These are phyloP conservation scores for Claviceps monticola DNA, from an alignment of 2,329 filamentous ascomycete genomes.

Conservation along the genomic window DNA sequence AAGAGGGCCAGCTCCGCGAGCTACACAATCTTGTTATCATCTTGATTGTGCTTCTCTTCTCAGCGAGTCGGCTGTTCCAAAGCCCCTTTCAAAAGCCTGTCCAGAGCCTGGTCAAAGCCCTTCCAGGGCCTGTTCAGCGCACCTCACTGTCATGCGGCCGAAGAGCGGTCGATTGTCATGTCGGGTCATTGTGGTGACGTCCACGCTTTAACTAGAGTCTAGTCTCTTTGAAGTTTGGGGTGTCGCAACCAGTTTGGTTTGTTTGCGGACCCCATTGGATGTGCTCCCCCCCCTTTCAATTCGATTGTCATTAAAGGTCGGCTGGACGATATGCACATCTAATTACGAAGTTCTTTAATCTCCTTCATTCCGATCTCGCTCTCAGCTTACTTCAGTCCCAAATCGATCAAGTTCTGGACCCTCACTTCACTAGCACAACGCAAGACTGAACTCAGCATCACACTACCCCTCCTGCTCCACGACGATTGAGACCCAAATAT, in stretches of 20 bases:
- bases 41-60: background rate
- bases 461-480: background rate
- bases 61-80: too few species aligned
- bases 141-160: background rate
- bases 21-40: background rate
- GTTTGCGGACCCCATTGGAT: slow-evolving; percentile 1
- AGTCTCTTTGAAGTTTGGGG: background rate
- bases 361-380: background rate
- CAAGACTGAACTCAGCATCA: background rate
- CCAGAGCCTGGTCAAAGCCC: too few species aligned
- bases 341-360: background rate
- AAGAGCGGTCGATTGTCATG: background rate
- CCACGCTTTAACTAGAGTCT: background rate
- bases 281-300: background rate
- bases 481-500: background rate
- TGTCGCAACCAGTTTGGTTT: background rate
- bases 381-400: background rate
- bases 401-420: background rate
- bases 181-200: background rate
- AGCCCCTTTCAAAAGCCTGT: too few species aligned
- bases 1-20: background rate
- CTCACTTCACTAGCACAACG: background rate
- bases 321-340: background rate
- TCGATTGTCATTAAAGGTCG: background rate
- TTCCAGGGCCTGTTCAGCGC: background rate